Evolutionary conservation across 1,284 basidiomycete genomes (phyloP).

Genomic region (Fomitopsis schrenkii): DNA sequence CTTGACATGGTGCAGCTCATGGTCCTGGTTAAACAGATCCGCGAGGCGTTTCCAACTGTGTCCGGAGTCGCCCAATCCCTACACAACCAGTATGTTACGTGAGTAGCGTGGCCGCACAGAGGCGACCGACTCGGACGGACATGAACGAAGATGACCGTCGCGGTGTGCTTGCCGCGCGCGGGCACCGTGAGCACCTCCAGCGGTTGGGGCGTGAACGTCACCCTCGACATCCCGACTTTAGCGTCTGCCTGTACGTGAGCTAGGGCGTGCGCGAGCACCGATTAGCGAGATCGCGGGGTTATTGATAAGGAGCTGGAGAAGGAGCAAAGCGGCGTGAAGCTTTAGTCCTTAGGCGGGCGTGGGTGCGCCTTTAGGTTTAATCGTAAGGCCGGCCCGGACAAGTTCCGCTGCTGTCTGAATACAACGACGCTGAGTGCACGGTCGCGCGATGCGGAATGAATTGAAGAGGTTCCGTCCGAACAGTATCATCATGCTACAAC

Average conservation of each 20-base stretch:
- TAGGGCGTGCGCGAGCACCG: background rate
- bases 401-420: too few species aligned
- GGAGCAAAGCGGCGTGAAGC: background rate
- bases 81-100: background rate
- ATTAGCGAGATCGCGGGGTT: background rate
- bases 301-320: slow-evolving; percentile 6
- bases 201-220: slow-evolving; percentile 16
- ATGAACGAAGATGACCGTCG: slow-evolving; percentile 87
- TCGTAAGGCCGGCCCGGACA: background rate
- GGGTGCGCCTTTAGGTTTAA: background rate
- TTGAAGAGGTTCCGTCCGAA: too few species aligned
- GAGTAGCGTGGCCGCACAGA: background rate
- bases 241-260: background rate
- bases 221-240: background rate
- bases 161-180: slow-evolving; percentile 64
- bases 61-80: slow-evolving; percentile 77
- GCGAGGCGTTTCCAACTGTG: slow-evolving; percentile 79
- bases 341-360: background rate
- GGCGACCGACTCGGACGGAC: slow-evolving; percentile 37
- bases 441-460: too few species aligned
- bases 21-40: slow-evolving; percentile 48
- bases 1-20: slow-evolving; percentile 69
- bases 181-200: slow-evolving; percentile 51
- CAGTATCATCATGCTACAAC: background rate
- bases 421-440: too few species aligned